phyloP scores from a whole-genome alignment of 495 filamentous ascomycete species.

The Hypoxylon cercidicola region DNA sequence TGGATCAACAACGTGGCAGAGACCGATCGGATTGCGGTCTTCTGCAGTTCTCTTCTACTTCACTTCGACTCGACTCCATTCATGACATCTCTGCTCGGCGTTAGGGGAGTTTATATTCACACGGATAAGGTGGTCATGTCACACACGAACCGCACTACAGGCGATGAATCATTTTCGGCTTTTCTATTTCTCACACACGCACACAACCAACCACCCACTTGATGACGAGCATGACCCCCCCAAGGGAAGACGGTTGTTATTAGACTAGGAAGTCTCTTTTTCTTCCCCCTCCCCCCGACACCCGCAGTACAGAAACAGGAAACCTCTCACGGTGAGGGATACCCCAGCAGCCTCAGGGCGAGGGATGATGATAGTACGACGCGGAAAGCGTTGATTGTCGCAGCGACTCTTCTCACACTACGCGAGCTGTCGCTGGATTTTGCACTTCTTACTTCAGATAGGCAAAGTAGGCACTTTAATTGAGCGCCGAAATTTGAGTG shows the following conservation, averaged over 20 bases:
- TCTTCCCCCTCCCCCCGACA: not conserved
- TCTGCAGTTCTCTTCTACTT: constrained; percentile 7
- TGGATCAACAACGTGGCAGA: constrained; percentile 31
- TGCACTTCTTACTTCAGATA: no score
- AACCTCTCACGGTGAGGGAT: no score
- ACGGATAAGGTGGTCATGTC: constrained; percentile 27
- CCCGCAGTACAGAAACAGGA: no score
- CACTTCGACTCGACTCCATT: constrained; percentile 22
- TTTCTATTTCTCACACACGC: not conserved
- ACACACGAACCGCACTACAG: constrained; percentile 32
- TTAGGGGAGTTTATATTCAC: constrained; percentile 21
- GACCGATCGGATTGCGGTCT: constrained; percentile 18
- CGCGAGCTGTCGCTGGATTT: no score
- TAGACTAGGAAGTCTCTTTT: not conserved
- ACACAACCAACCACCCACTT: not conserved
- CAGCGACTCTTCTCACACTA: no score
- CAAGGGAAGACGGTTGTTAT: not conserved
- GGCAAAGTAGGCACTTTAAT: no score
- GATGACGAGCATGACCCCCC: not conserved
- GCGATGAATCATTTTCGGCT: constrained; percentile 11
- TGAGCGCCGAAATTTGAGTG: no score
- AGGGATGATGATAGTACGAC: no score
- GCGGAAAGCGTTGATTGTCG: no score
- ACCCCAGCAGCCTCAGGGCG: no score
- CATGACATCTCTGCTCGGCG: constrained; percentile 31